Percentiles rank a stretch among this genome's conserved stretches.
These are phyloP conservation scores for Hericium rajendrae DNA, from an alignment of 768 basidiomycete genomes.

Conservation along the genomic window DNA sequence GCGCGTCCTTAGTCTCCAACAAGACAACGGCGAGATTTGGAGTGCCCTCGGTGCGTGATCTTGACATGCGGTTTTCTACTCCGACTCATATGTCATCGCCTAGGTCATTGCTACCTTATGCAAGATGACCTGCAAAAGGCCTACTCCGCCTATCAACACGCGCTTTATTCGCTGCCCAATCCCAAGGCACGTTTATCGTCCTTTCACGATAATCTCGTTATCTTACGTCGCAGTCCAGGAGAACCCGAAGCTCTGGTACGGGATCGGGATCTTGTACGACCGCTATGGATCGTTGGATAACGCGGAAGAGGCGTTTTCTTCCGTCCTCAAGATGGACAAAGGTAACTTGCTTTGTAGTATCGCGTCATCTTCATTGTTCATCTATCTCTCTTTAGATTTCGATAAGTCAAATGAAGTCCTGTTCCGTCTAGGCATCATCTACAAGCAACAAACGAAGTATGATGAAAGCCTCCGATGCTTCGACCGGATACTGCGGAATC, in stretches of 20 bases:
- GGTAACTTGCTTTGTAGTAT: conserved; percentile 37
- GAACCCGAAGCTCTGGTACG: conserved; percentile 99
- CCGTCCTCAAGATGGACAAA: conserved; percentile 94
- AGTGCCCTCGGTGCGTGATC: conserved; percentile 71
- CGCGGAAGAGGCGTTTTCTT: conserved; percentile 96
- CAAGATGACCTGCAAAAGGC: conserved; percentile 99
- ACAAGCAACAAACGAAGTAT: conserved; percentile 97
- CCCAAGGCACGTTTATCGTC: conserved; percentile 57
- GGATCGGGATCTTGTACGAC: conserved; percentile 98
- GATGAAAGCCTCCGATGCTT: conserved; percentile 84
- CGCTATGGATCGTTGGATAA: conserved; percentile 97
- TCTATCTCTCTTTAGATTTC: conserved; percentile 50
- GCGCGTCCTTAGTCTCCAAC: conserved; percentile 79
- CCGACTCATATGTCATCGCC: conserved; percentile 13
- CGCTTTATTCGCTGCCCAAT: conserved; percentile 88
- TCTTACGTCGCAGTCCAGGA: conserved; percentile 34
- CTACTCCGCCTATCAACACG: conserved; percentile 97
- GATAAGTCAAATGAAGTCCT: conserved; percentile 99
- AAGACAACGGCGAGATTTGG: conserved; percentile 99
- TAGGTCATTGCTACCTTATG: conserved; percentile 97
- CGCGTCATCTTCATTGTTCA: not conserved
- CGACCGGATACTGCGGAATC: conserved; percentile 91
- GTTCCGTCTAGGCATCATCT: conserved; percentile 96
- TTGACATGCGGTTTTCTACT: conserved; percentile 11
- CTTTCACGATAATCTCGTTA: conserved; percentile 1